Conservation (phyloP, 2,329 filamentous ascomycete genomes). For the Colletotrichum filicis region DNA sequence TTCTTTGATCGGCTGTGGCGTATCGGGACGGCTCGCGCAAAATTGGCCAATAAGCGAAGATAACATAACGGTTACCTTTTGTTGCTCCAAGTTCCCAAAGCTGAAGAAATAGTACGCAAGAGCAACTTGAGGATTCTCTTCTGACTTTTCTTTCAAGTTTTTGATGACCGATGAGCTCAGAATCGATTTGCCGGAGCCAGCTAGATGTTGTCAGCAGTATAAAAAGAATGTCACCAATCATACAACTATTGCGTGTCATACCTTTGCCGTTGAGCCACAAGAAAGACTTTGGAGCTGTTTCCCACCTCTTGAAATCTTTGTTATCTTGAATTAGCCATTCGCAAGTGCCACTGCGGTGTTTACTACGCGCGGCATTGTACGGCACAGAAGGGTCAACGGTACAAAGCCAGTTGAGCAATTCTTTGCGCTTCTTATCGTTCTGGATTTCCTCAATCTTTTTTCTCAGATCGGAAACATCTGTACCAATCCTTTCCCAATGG, state of each 20-base stretch:
- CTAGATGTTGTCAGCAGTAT: background rate
- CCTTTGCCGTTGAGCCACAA: background rate
- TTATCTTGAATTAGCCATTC: background rate
- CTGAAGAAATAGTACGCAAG: background rate
- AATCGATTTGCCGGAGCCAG: background rate
- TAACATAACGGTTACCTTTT: background rate
- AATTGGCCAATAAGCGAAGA: background rate
- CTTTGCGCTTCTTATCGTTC: background rate
- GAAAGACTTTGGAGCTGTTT: background rate
- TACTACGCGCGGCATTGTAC: background rate
- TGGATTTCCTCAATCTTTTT: background rate
- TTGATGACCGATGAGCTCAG: background rate
- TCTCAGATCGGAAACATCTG: background rate
- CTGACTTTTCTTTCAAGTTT: background rate
- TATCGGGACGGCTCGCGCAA: background rate
- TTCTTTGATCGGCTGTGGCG: no score
- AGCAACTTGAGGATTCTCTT: background rate
- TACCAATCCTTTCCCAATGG: background rate
- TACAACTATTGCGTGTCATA: background rate
- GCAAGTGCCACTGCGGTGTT: background rate
- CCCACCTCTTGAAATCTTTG: background rate
- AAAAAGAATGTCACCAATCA: no score
- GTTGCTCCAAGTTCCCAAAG: background rate
- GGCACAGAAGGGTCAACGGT: background rate
- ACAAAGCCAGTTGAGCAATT: background rate